phyloP scores from a whole-genome alignment of 305 asterid genomes.

The Fraxinus nigra region DNA sequence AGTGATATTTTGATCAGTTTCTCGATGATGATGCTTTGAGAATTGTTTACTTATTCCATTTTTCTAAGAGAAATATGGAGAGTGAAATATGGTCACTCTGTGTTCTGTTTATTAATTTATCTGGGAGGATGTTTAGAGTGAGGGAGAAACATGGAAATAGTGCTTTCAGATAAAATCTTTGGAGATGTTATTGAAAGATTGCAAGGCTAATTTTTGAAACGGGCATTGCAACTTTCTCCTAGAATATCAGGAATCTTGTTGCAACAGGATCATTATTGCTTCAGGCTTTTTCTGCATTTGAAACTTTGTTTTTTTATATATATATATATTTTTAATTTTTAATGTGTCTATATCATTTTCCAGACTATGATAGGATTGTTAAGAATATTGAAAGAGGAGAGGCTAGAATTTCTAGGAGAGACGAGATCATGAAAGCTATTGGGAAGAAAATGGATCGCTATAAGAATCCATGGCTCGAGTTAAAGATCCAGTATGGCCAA shows the following conservation, averaged over 20 bases:
- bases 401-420: constrained; percentile 92
- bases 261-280: neutral
- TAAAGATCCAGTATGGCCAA: constrained; percentile 98
- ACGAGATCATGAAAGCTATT: constrained; percentile 97
- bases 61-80: neutral
- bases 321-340: neutral
- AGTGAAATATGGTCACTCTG: neutral
- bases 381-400: constrained; percentile 97
- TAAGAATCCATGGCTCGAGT: constrained; percentile 96
- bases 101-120: neutral
- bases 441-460: constrained; percentile 97
- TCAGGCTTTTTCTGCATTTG: neutral
- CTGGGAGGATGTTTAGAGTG: neutral
- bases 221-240: neutral
- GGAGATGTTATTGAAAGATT: neutral
- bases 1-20: constrained; percentile 12
- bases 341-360: constrained; percentile 12
- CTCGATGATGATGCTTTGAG: neutral
- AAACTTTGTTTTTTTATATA: neutral
- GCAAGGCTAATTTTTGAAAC: neutral
- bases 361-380: constrained; percentile 95
- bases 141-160: neutral
- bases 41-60: constrained; percentile 1
- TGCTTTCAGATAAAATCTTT: neutral
- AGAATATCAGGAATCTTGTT: neutral